Evolutionary conservation across 345 rosid species (phyloP), one percentile per base, ranked within the genome.

Genomic region (Hibiscus syriacus): DNA sequence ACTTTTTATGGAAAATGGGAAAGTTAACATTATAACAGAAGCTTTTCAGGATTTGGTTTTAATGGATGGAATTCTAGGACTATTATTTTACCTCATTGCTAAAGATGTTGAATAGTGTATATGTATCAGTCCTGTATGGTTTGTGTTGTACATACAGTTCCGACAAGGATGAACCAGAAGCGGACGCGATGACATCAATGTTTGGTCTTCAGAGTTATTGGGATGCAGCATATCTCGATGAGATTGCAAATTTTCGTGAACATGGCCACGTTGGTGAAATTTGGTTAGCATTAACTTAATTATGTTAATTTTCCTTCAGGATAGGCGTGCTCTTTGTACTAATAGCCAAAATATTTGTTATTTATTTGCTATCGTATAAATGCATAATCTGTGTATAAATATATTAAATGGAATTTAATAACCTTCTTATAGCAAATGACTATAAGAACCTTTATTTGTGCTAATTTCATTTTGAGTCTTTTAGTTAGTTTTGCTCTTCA

Each of bases 201-300:
- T 83, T 90, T 36, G 99, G 99, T 70, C 90, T 82, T 45, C 99
- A 87, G 74, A 91, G 92, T 82, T 91, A 94, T 60, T 94, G 99
- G 99, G 84, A 94, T 78, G 74, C 92, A 57, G 96, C 99, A 5
- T 94, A 91, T 73, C 88, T 95, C 0, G 97, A 86, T 70, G 99
- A 94, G 83, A 80, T 94, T 71, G 71, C 90, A 3, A 93, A 89
- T 70, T 93, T 90, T 70, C 83, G 81, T 68, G 97, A 89, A 77
- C 98, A 90, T 76, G 98, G 98, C 54, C 98, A 85, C 70, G 68
- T 80, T 12, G 99, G 99, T 57, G 99, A 94, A 91, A 87, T 91
- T 75, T 94, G 99, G 99, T 94, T 73, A 71, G 69, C 8, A 23
- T 64, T 67, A 19, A 4, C 25, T 64, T 48, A 13, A 61, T 27